Base-by-base conservation (phyloP, 148 eudicot species). In the Tetragonia tetragonoides region DNA sequence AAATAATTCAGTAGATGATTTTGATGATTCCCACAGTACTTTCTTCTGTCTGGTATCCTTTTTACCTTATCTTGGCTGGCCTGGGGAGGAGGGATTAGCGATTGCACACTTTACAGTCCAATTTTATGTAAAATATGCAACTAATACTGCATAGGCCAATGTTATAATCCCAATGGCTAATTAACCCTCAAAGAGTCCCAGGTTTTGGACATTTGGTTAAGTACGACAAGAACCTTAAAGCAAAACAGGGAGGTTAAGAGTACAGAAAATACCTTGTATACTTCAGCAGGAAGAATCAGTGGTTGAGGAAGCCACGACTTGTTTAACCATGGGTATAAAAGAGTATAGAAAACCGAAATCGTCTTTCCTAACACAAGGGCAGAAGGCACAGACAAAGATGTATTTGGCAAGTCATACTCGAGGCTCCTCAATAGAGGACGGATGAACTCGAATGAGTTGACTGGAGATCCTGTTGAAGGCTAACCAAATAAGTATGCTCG, bases 231-330 rank as follows among this genome's bases (percentile, higher is more conserved):
- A 3, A n/a, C 37, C 21, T 71, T 28, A 37, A 34, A 28, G 57
- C 14, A 10, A 11, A 44, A 5, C 6, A 10, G 73, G 7, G 28
- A 49, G 37, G 14, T 49, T 2, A 49, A 20, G 10, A 21, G 3
- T 6, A 70, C 18, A 8, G 21, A 4, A 54, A 49, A 14, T 16
- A 92, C 98, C 98, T 94, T 89, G 86, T 87, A 86, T 21, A 92
- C 95, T 88, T 94, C 98, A 81, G 97, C 86, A 74, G 98, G 98
- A 77, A 94, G 98, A 74, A 92, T 75, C 47, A 92, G 62, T 40
- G 98, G 98, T 68, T 94, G 91, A 73, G 98, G 98, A 79, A 94
- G 82, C 98, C 98, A 92, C 78, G 85, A 69, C 28, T 78, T 79
- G 67, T 77, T 90, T 78, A 95, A 81, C 93, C 92, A 90, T 21